Evolutionary conservation across 2,329 filamentous ascomycete species (phyloP).

Genomic region (Dactylellina parvicollis): DNA sequence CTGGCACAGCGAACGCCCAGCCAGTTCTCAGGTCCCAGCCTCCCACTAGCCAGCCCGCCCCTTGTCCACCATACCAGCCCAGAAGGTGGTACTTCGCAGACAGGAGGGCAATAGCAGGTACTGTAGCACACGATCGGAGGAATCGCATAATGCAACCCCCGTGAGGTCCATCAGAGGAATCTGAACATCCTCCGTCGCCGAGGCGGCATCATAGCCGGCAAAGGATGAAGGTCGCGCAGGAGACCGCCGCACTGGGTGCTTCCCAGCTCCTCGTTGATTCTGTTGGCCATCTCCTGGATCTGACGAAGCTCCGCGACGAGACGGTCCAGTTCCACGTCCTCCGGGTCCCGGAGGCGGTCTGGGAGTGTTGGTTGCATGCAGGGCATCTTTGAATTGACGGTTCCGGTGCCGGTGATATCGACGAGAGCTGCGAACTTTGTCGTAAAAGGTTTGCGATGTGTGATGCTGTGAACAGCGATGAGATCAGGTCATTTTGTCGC

Average conservation of each 20-base stretch:
- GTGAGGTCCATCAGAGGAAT: slow-evolving; percentile 36
- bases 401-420: background rate
- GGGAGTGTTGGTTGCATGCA: slow-evolving; percentile 27
- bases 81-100: background rate
- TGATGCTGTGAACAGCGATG: too few relatives aligned
- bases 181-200: slow-evolving; percentile 15
- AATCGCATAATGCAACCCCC: too few relatives aligned
- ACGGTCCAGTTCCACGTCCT: slow-evolving; percentile 26
- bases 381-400: slow-evolving; percentile 18
- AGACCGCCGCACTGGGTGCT: background rate
- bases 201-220: background rate
- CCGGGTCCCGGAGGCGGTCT: slow-evolving; percentile 21
- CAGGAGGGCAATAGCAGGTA: background rate
- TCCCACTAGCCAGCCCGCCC: slow-evolving; percentile 27
- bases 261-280: slow-evolving; percentile 11
- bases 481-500: too few relatives aligned
- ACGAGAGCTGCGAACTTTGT: too few relatives aligned
- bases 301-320: slow-evolving; percentile 28
- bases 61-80: background rate
- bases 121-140: background rate
- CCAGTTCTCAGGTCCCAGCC: slow-evolving; percentile 10
- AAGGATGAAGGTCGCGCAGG: background rate
- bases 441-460: too few relatives aligned
- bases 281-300: slow-evolving; percentile 23
- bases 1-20: background rate